These are phyloP conservation scores for Phialophora verrucosa DNA, from an alignment of 2,329 filamentous ascomycete genomes.

Conservation along the genomic window DNA sequence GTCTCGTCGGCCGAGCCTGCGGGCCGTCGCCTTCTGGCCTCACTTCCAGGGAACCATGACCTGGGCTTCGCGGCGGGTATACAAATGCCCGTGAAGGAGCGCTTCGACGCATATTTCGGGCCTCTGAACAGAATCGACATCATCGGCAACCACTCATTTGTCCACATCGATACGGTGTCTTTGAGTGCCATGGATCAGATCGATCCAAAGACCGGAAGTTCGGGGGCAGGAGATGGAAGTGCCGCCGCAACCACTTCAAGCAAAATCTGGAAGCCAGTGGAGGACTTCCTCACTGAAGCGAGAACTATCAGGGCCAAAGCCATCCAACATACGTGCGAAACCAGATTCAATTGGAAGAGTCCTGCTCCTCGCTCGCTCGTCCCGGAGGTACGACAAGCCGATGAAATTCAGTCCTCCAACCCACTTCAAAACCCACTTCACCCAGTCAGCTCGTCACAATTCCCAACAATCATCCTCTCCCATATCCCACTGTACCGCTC, in stretches of 20 bases:
- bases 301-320: slow-evolving; percentile 69
- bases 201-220: slow-evolving; percentile 55
- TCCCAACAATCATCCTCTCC: slow-evolving; percentile 86
- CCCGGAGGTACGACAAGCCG: slow-evolving; percentile 19
- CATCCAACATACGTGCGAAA: slow-evolving; percentile 42
- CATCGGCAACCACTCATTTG: slow-evolving; percentile 92
- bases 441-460: slow-evolving; percentile 41
- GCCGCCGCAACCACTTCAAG: slow-evolving; percentile 53
- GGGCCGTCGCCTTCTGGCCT: slow-evolving; percentile 79
- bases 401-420: not conserved
- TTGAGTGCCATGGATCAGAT: slow-evolving; percentile 74
- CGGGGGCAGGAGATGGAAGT: slow-evolving; percentile 50
- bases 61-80: slow-evolving; percentile 87
- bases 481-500: slow-evolving; percentile 89
- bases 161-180: slow-evolving; percentile 87
- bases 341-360: slow-evolving; percentile 23
- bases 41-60: slow-evolving; percentile 93
- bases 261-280: slow-evolving; percentile 74
- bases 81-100: slow-evolving; percentile 76
- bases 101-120: slow-evolving; percentile 89
- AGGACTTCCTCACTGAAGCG: slow-evolving; percentile 75
- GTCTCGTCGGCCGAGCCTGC: slow-evolving; percentile 58
- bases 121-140: slow-evolving; percentile 90
- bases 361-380: slow-evolving; percentile 13
- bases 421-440: not conserved